Percentiles rank a stretch among this genome's conserved stretches.
phyloP scores from a whole-genome alignment of 768 basidiomycete species.

The Chiua virens region DNA sequence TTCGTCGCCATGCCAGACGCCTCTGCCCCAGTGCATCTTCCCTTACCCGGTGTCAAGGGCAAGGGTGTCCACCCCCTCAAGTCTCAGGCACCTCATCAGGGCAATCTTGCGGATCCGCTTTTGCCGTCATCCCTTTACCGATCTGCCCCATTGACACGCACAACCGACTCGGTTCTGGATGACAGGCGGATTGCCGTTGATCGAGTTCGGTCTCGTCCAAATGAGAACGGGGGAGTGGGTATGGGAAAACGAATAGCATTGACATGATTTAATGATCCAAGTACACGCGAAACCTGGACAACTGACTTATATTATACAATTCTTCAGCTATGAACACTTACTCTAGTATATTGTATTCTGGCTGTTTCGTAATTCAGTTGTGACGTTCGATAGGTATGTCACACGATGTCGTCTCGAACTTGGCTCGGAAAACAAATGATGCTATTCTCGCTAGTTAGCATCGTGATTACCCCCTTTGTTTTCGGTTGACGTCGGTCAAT shows the following conservation, averaged over 20 bases:
- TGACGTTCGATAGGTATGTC: too few relatives aligned
- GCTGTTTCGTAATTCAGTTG: too few relatives aligned
- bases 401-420: too few relatives aligned
- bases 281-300: not conserved
- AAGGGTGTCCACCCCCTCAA: conserved; percentile 10
- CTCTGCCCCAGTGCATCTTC: conserved; percentile 1
- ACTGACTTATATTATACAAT: not conserved
- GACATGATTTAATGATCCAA: not conserved
- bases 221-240: conserved; percentile 1
- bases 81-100: conserved; percentile 1
- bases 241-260: not conserved
- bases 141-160: not conserved
- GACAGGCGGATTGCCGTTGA: not conserved
- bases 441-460: too few relatives aligned
- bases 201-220: conserved; percentile 21
- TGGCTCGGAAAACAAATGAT: too few relatives aligned
- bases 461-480: too few relatives aligned
- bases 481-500: too few relatives aligned
- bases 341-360: too few relatives aligned
- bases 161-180: not conserved
- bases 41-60: conserved; percentile 12
- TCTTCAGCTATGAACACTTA: too few relatives aligned
- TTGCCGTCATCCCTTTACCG: not conserved
- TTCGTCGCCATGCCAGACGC: conserved; percentile 25
- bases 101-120: conserved; percentile 1